Base-by-base conservation (phyloP, 768 basidiomycete genomes). In the Calvatia gigantea region DNA sequence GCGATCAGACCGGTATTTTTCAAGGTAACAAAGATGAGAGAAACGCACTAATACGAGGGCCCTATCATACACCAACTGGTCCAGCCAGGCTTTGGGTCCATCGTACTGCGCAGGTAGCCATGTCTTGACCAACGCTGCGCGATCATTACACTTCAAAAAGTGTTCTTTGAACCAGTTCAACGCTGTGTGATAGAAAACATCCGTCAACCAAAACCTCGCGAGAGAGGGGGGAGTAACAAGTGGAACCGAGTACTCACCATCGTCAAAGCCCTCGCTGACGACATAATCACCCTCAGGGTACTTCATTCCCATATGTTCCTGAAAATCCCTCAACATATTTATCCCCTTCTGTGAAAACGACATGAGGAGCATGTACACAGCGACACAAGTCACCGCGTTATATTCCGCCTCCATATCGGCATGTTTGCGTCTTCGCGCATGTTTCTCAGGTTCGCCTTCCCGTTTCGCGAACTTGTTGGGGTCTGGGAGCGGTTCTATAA, bases 331-430 rank as follows among this genome's bases (percentile, higher is more conserved):
- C 56, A 97, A 79, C 66, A 82, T 84, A 65, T 94, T 85, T 57
- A 97, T 94, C 27, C 95, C 97, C 70, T 88, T 90, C 70, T 94
- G 91, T 51, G 94, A 85, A 71, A 98, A 98, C 2, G 86, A 83
- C 85, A 98, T 90, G 37, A 94, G 76, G 54, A 92, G 85, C 81
- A 95, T 86, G 75, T 94, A 96, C 55, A 95, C 79, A 35, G 92
- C 87, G 27, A 95, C 85, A 58, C 88, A 89, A 0, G 92, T 91
- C 49, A 91, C 85, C 29, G 91, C 91, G 60, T 87, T 86, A 62
- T 84, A 86, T 64, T 91, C 91, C 14, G 87, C 88, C 65, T 90
- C 89, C 66, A 85, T 77, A 62, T 90, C 89, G 31, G 85, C 86
- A 51, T 86, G 81, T 65, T 83, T 84, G 61, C 91, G 75, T 64